Percentiles rank a stretch among this genome's conserved stretches.
phyloP scores from a whole-genome alignment of 202 grass and related monocot genomes.

The Dendrocalamus latiflorus region DNA sequence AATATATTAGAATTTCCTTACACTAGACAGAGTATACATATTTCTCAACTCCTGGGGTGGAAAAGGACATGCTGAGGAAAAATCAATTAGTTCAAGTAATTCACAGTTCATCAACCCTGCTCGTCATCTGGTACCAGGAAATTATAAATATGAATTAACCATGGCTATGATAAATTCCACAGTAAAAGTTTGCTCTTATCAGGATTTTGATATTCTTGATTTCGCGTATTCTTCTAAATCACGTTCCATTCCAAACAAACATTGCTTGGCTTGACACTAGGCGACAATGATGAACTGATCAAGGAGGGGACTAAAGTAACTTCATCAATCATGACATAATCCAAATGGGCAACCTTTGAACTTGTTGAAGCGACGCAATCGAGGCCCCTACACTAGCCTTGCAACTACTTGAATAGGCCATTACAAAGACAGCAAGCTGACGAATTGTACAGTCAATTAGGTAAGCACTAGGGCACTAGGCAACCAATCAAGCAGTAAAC shows the following conservation, averaged over 20 bases:
- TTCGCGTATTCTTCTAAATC: neutral
- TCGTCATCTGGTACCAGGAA: neutral
- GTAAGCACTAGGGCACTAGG: neutral
- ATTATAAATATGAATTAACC: neutral
- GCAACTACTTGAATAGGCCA: conserved; percentile 12
- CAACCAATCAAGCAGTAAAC: conserved; percentile 8
- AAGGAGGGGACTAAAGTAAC: neutral
- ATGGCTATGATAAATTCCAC: neutral
- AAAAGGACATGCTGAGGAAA: neutral
- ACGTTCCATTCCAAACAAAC: neutral
- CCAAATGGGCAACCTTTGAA: conserved; percentile 26
- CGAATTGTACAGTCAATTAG: neutral
- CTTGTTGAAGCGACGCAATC: conserved; percentile 6
- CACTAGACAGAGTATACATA: neutral
- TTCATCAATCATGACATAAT: conserved; percentile 10
- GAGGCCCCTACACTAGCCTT: conserved; percentile 14
- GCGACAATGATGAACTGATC: neutral
- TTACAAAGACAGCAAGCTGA: conserved; percentile 3
- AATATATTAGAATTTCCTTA: conserved; percentile 17
- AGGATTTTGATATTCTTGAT: neutral
- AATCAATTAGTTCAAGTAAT: neutral
- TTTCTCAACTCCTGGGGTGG: neutral
- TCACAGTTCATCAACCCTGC: neutral
- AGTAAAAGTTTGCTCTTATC: neutral
- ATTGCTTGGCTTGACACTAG: conserved; percentile 1